These are phyloP conservation scores for Suillus decipiens DNA, from an alignment of 768 basidiomycete species.

Conservation along the genomic window DNA sequence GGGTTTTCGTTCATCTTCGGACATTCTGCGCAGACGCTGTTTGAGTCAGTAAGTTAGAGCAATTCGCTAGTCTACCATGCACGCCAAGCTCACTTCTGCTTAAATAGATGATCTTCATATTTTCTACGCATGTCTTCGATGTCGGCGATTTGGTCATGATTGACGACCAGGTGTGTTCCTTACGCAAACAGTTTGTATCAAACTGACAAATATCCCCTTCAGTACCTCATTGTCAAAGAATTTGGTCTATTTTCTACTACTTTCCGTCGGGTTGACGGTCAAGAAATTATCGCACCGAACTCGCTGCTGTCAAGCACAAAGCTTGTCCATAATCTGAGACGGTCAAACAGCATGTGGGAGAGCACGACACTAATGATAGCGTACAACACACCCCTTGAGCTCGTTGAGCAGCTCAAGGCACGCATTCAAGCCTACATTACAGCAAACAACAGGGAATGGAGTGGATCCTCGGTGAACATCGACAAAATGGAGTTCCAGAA, in stretches of 20 bases:
- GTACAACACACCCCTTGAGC: slow-evolving; percentile 71
- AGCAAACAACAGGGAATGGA: slow-evolving; percentile 75
- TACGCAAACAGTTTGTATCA: background rate
- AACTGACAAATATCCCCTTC: slow-evolving; percentile 2
- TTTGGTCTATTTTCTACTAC: slow-evolving; percentile 81
- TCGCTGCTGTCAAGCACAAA: slow-evolving; percentile 69
- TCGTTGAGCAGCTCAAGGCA: slow-evolving; percentile 64
- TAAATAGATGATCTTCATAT: slow-evolving; percentile 75
- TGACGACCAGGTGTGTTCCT: slow-evolving; percentile 56
- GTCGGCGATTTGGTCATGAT: slow-evolving; percentile 84
- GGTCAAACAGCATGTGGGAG: slow-evolving; percentile 81
- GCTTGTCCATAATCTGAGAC: slow-evolving; percentile 75
- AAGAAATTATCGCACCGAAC: slow-evolving; percentile 80
- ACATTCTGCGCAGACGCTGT: slow-evolving; percentile 75
- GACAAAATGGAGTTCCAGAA: slow-evolving; percentile 83
- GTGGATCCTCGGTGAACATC: slow-evolving; percentile 61
- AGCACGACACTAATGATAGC: slow-evolving; percentile 64
- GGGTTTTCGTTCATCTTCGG: slow-evolving; percentile 88
- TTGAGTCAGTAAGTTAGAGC: slow-evolving; percentile 60
- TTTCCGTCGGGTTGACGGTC: slow-evolving; percentile 79
- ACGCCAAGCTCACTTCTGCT: slow-evolving; percentile 5
- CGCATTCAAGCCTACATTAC: slow-evolving; percentile 61
- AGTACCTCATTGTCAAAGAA: slow-evolving; percentile 55
- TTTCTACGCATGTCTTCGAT: slow-evolving; percentile 84
- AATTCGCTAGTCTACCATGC: background rate